A percentile compares a stretch with the other conserved stretches of the same genome.
Evolutionary conservation across 2,329 filamentous ascomycete species (phyloP).

Genomic region (Macrophomina phaseolina): DNA sequence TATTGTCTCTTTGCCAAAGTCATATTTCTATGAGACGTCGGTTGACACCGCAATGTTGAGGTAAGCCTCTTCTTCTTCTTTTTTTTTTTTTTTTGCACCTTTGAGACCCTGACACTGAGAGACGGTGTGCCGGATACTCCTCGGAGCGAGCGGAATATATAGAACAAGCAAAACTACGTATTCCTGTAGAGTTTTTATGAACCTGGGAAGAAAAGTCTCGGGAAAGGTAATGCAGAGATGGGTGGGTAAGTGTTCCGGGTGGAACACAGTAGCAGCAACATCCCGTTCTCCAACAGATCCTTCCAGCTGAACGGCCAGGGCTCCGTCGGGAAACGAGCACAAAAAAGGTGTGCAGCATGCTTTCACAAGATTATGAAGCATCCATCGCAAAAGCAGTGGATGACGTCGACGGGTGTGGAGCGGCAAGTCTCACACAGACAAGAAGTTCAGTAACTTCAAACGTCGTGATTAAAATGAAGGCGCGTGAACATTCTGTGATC

Average conservation of each 20-base stretch:
- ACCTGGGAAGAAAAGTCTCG: not conserved
- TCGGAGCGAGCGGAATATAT: not conserved
- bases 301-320: too few species aligned
- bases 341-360: too few species aligned
- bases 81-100: not conserved
- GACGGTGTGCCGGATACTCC: not conserved
- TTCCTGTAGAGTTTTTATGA: not conserved
- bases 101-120: not conserved
- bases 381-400: too few species aligned
- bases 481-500: not conserved
- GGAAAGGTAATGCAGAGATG: not conserved
- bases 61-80: not conserved
- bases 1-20: not conserved
- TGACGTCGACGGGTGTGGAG: not conserved
- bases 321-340: too few species aligned
- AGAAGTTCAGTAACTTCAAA: slow-evolving; percentile 1
- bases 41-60: not conserved
- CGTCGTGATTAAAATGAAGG: slow-evolving; percentile 12
- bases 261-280: too few species aligned
- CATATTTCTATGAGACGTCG: not conserved
- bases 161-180: not conserved
- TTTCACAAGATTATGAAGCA: too few species aligned
- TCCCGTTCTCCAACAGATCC: too few species aligned
- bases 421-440: not conserved
- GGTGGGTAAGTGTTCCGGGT: not conserved